Evolutionary conservation across 768 basidiomycete species (phyloP).

Genomic region (Nevesoporus exiguus): DNA sequence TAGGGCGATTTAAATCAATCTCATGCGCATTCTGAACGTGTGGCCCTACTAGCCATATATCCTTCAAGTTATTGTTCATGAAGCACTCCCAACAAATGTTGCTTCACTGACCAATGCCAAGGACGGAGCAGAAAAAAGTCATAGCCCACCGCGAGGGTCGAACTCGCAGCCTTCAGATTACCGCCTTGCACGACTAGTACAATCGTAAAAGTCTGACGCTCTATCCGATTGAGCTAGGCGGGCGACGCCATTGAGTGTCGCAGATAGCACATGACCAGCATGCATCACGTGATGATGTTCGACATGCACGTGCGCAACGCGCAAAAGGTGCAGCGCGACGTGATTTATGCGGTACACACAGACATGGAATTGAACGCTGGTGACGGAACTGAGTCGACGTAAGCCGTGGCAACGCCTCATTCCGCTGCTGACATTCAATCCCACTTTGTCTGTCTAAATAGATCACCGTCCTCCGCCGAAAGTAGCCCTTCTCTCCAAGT

Average conservation of each 20-base stretch:
- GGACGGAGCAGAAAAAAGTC: neutral
- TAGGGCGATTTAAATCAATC: too few species aligned
- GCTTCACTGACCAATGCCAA: too few species aligned
- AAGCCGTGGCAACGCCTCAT: slow-evolving; percentile 6
- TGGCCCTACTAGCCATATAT: too few species aligned
- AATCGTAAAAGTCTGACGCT: slow-evolving; percentile 59
- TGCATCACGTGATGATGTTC: slow-evolving; percentile 15
- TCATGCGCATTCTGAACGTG: too few species aligned
- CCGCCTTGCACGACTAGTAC: slow-evolving; percentile 37
- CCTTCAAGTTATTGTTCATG: too few species aligned
- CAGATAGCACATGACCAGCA: slow-evolving; percentile 16
- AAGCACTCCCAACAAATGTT: too few species aligned
- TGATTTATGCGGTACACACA: neutral
- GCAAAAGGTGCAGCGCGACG: neutral
- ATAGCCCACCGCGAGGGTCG: slow-evolving; percentile 82
- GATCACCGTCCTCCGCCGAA: neutral
- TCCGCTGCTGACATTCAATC: neutral
- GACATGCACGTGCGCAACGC: slow-evolving; percentile 18
- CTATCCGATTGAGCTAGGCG: slow-evolving; percentile 69
- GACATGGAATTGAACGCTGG: slow-evolving; percentile 41
- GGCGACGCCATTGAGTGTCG: slow-evolving; percentile 30
- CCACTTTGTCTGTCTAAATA: neutral
- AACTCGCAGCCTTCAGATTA: slow-evolving; percentile 81
- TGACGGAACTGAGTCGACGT: slow-evolving; percentile 45
- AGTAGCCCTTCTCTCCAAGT: slow-evolving; percentile 29